Percentiles rank a stretch among this genome's conserved stretches.
These are phyloP conservation scores for Penicillium sp. DNA, from an alignment of 2,329 filamentous ascomycete species.

Conservation along the genomic window DNA sequence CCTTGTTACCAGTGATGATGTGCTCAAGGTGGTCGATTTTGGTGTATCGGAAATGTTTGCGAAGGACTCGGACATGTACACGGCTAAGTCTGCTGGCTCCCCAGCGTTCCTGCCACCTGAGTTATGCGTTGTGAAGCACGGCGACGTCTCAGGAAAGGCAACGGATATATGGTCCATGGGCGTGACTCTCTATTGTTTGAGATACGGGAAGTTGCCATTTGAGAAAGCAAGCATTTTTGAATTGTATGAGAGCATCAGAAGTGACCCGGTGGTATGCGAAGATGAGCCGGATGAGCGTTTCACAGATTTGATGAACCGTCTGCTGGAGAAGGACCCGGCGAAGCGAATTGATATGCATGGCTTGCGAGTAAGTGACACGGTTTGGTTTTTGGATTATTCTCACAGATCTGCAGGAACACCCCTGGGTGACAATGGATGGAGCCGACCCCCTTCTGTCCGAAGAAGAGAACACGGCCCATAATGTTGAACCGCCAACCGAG, in stretches of 20 bases:
- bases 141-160: conserved; percentile 82
- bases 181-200: conserved; percentile 87
- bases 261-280: conserved; percentile 64
- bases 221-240: conserved; percentile 76
- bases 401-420: conserved; percentile 65
- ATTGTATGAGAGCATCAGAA: conserved; percentile 84
- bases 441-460: conserved; percentile 74
- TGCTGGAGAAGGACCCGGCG: conserved; percentile 82
- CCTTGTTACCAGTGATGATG: conserved; percentile 81
- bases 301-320: conserved; percentile 67
- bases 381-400: not conserved
- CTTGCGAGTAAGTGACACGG: conserved; percentile 65
- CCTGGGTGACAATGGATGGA: conserved; percentile 86
- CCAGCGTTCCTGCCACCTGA: conserved; percentile 94
- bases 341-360: conserved; percentile 82
- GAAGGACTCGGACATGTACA: conserved; percentile 83
- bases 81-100: conserved; percentile 88
- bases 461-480: conserved; percentile 81
- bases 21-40: conserved; percentile 97
- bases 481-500: conserved; percentile 82
- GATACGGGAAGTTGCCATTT: conserved; percentile 87
- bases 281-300: conserved; percentile 68
- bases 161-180: conserved; percentile 99
- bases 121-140: conserved; percentile 82
- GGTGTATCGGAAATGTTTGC: conserved; percentile 99